A percentile compares a stretch with the other conserved stretches of the same genome.
phyloP scores from a whole-genome alignment of 139 green algal species.

The Zygnema cylindricum region DNA sequence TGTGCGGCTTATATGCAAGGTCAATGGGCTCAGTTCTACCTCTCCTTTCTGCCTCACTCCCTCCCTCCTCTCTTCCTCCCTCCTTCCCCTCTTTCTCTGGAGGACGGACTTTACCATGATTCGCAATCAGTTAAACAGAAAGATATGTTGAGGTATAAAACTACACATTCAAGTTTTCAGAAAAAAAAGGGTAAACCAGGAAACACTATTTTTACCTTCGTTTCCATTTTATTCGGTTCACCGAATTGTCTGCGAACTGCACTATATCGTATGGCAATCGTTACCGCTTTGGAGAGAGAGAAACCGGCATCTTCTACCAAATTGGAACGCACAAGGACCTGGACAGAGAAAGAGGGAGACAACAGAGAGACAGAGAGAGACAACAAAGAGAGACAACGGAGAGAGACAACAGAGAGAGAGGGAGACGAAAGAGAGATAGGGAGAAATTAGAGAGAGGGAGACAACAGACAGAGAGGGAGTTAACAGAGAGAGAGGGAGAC shows the following conservation, averaged over 20 bases:
- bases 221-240: background rate
- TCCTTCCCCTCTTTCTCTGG: background rate
- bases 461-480: background rate
- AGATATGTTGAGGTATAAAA: too few relatives aligned
- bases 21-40: too few relatives aligned
- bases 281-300: conserved; percentile 16
- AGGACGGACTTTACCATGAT: too few relatives aligned
- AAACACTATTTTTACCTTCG: background rate
- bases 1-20: too few relatives aligned
- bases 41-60: background rate
- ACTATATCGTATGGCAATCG: conserved; percentile 30
- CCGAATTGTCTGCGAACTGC: conserved; percentile 38
- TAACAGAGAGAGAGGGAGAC: background rate
- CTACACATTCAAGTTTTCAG: background rate
- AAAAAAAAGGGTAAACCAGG: background rate
- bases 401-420: background rate
- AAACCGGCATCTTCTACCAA: conserved; percentile 29
- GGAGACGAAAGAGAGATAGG: background rate
- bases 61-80: background rate
- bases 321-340: conserved; percentile 14
- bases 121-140: too few relatives aligned
- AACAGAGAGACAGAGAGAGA: background rate
- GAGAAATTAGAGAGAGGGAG: background rate
- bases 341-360: background rate
- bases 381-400: background rate